phyloP scores from a whole-genome alignment of 2,329 filamentous ascomycete genomes.

The Canariomyces notabilis region DNA sequence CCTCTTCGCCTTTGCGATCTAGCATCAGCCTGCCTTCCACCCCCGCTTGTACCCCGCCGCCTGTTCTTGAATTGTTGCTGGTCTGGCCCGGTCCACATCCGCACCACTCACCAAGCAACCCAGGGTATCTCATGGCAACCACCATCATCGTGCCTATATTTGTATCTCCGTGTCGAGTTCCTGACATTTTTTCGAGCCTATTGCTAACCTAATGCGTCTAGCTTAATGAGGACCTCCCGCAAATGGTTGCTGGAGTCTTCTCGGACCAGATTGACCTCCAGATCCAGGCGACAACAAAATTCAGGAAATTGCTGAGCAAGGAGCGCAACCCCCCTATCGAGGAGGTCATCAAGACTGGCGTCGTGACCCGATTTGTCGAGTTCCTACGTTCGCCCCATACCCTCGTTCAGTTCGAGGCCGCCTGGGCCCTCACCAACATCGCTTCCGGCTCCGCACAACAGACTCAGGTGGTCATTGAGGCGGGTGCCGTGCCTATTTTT shows the following conservation, averaged over 20 bases:
- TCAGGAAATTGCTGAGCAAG: constrained; percentile 95
- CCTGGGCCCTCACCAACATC: constrained; percentile 99
- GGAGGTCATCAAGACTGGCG: constrained; percentile 97
- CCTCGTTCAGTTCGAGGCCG: constrained; percentile 96
- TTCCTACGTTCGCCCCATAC: constrained; percentile 97
- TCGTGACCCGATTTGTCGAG: constrained; percentile 95
- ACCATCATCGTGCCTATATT: constrained; percentile 3
- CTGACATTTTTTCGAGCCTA: neutral
- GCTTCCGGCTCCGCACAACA: constrained; percentile 94
- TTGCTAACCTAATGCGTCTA: constrained; percentile 39
- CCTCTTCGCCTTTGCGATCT: constrained; percentile 7
- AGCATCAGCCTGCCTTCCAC: constrained; percentile 10
- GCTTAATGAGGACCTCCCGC: constrained; percentile 95
- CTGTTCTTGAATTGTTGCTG: constrained; percentile 12
- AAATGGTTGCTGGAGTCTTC: constrained; percentile 97
- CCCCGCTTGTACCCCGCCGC: constrained; percentile 26
- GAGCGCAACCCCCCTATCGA: constrained; percentile 99
- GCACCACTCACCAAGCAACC: neutral
- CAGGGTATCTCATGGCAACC: neutral
- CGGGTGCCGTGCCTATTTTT: constrained; percentile 96
- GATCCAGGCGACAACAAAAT: constrained; percentile 96
- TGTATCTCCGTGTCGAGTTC: too few relatives aligned
- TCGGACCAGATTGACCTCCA: constrained; percentile 98
- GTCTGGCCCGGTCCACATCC: constrained; percentile 12
- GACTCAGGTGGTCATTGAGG: constrained; percentile 98